Evolutionary conservation across 306 rosid species (phyloP).

Genomic region (Cucurbita argyrosperma): DNA sequence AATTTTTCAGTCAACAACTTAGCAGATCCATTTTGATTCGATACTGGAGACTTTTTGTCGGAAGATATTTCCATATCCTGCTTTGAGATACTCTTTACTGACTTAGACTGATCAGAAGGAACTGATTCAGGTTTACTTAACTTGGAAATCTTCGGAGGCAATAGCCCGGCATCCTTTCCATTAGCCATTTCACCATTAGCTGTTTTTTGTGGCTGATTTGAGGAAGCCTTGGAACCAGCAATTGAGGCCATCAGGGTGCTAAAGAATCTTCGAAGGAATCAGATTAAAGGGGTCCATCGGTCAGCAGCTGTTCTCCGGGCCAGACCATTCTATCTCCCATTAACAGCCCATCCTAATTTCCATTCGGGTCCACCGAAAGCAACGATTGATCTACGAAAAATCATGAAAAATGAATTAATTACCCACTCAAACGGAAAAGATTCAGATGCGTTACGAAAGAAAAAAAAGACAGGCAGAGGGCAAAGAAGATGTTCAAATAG

Average conservation of each 20-base stretch:
- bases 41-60: conserved; percentile 28
- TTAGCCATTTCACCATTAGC: conserved; percentile 31
- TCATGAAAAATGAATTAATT: background rate
- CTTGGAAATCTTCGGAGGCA: conserved; percentile 18
- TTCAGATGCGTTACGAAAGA: background rate
- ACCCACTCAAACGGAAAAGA: background rate
- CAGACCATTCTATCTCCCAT: background rate
- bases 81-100: conserved; percentile 24
- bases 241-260: conserved; percentile 56
- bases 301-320: conserved; percentile 13
- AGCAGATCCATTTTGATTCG: conserved; percentile 26
- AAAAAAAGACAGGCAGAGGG: background rate
- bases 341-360: background rate
- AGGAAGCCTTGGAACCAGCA: conserved; percentile 31
- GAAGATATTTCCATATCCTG: conserved; percentile 29
- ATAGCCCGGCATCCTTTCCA: conserved; percentile 30
- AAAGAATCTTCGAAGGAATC: conserved; percentile 17
- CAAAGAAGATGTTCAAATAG: background rate
- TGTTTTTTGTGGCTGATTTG: conserved; percentile 35
- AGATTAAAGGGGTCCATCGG: conserved; percentile 21
- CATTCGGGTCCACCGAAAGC: background rate
- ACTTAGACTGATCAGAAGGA: conserved; percentile 25
- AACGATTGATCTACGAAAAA: background rate
- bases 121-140: conserved; percentile 26
- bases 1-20: conserved; percentile 44